Conservation (phyloP, 495 filamentous ascomycete species). For the Aspergillus nanangensis region DNA sequence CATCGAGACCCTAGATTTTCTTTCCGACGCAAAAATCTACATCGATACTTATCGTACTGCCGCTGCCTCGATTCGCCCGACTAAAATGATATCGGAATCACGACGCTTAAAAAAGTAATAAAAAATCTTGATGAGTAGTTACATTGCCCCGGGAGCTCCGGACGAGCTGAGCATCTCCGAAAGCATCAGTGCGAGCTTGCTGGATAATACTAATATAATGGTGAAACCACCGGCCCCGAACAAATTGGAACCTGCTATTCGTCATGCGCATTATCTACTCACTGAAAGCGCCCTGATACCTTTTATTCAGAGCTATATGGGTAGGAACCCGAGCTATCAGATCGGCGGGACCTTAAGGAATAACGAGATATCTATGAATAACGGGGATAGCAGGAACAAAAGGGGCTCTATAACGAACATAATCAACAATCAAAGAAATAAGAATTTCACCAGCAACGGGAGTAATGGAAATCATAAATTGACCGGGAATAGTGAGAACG, state of each 20-base stretch:
- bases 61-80: background rate
- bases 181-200: background rate
- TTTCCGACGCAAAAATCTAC: background rate
- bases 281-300: background rate
- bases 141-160: background rate
- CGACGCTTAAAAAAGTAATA: background rate
- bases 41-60: background rate
- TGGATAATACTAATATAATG: background rate
- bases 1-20: background rate
- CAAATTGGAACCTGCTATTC: background rate
- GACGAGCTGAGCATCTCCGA: background rate
- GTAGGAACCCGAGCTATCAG: too few species aligned
- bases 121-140: background rate
- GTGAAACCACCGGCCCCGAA: background rate
- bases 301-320: background rate
- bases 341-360: too few species aligned
- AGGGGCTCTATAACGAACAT: too few species aligned
- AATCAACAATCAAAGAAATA: too few species aligned
- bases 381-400: too few species aligned
- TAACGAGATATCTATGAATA: too few species aligned
- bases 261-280: background rate
- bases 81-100: background rate
- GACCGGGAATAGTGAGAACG: too few species aligned
- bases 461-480: too few species aligned
- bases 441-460: too few species aligned